Percentiles rank a stretch among this genome's conserved stretches.
These are phyloP conservation scores for Paraleonurus japonicus DNA, from an alignment of 257 asterid genomes.

Conservation along the genomic window DNA sequence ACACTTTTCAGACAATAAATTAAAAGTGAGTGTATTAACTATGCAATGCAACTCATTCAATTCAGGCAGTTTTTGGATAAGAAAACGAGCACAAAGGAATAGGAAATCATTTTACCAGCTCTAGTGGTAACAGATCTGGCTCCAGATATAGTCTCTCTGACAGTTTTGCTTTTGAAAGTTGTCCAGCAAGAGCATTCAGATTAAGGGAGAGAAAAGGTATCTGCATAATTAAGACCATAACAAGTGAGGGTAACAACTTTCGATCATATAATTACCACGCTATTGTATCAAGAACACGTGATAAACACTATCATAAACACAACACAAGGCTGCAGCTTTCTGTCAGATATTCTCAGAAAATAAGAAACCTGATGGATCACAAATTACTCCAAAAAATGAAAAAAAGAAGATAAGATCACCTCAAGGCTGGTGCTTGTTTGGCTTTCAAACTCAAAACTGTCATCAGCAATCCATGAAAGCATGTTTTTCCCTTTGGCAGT, in stretches of 20 bases:
- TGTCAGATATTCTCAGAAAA: neutral
- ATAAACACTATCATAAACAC: too few species aligned
- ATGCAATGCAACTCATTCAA: neutral
- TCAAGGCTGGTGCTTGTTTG: constrained; percentile 47
- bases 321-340: neutral
- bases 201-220: constrained; percentile 79
- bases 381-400: neutral
- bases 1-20: neutral
- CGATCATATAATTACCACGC: neutral
- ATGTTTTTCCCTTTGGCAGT: constrained; percentile 67
- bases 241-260: neutral
- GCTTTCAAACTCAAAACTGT: constrained; percentile 64
- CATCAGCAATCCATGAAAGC: constrained; percentile 64
- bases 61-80: neutral
- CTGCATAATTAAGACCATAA: constrained; percentile 44
- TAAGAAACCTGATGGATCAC: constrained; percentile 8
- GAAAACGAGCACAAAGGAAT: neutral
- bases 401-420: constrained; percentile 42
- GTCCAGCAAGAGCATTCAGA: constrained; percentile 64
- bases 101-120: constrained; percentile 47
- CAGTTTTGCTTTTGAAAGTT: constrained; percentile 67
- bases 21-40: neutral
- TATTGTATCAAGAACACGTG: neutral
- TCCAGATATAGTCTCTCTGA: constrained; percentile 73
- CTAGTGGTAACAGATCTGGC: constrained; percentile 58